Base-by-base conservation (phyloP, 2,329 filamentous ascomycete genomes). In the Colletotrichum sp. region DNA sequence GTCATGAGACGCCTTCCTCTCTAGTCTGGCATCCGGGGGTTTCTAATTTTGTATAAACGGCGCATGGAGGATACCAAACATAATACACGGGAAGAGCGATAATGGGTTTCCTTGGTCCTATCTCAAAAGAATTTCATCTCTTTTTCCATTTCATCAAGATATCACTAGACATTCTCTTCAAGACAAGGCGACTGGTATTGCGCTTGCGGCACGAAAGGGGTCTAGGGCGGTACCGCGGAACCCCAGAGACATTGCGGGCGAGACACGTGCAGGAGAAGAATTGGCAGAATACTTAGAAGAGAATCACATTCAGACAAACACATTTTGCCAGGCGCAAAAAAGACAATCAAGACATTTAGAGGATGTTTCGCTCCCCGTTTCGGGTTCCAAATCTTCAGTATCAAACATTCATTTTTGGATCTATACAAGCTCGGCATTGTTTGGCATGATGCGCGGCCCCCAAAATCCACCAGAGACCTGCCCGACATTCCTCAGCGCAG, bases 11-110 rank as follows among this genome's bases (percentile, higher is more conserved):
- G 12, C 24, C 24, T 12, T n/a, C 34, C 57, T 18, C 21, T 57
- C 28, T 60, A 21, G 26, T n/a, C 32, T 39, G 32, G 49, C 62
- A 74, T 60, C 32, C 26, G 8, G 57, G 59, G n/a, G 24, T 21
- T 52, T 52, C 44, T 15, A 18, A 13, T 57, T 71, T 55, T 32
- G 67, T 73, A 75, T 68, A 75, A 32, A 70, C 59, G 68, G 72
- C 73, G 59, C 44, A 72, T 69, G 76, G 30, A 73, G 72, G 73
- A 73, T 76, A 76, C n/a, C 36, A 69, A 24, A 34, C 16, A 68
- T 44, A 52, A 52, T 21, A 52, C 44, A 52, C 44, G 44, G 10
- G 44, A 52, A 52, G 44, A 52, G 60, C 63, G 34, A 60, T 36
- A 44, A 64, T 49, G 30, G 39, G 36, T 26, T 60, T 8, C 8